Base-by-base conservation (phyloP, 352 stramenopile species). In the Peronospora farinosa region DNA sequence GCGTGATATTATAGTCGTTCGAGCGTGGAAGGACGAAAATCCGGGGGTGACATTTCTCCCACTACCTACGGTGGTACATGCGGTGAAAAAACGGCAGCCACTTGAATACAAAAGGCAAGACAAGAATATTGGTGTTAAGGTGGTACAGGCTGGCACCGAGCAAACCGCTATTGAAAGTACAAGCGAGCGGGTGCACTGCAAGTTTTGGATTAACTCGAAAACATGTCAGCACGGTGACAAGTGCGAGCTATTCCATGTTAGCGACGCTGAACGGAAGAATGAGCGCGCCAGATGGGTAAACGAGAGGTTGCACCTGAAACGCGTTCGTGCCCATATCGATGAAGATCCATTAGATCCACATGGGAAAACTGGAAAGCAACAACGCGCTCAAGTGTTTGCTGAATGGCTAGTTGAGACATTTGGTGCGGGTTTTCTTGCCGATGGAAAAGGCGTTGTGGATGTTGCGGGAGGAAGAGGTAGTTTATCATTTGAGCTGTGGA, bases 401-500 rank as follows among this genome's bases (percentile, higher is more conserved):
- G 58, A 90, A 15, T 96, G 83, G 79, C 59, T 95, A 15, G 66
- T 95, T 0, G 61, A 66, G 15, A 79, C 72, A 7, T 92, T 92
- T 60, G 83, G 82, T 0, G 39, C 39, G 1, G 54, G 58, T 16
- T 72, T 57, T 19, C 63, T 95, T 17, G 55, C 65, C 6, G 46
- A 42, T 0, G 82, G 82, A 7, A 56, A 56, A 25, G 84, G 83
- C 0, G 79, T 95, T 5, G 33, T 96, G 7, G 86, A 96, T 45
- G 65, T 95, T 28, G 86, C 84, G 5, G 86, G 84, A 12, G 84
- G 86, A 0, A 65, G 76, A 21, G 86, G 86, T 7, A 78, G 78
- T 28, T 66, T 95, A n/a, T 78, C 76, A 0, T 94, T 94, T 49
- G 74, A 94, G 56, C 73, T 96, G 11, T 87, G 78, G 70, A 92